Conservation (phyloP, 768 basidiomycete genomes). For the Leccinum fibrillosum region DNA sequence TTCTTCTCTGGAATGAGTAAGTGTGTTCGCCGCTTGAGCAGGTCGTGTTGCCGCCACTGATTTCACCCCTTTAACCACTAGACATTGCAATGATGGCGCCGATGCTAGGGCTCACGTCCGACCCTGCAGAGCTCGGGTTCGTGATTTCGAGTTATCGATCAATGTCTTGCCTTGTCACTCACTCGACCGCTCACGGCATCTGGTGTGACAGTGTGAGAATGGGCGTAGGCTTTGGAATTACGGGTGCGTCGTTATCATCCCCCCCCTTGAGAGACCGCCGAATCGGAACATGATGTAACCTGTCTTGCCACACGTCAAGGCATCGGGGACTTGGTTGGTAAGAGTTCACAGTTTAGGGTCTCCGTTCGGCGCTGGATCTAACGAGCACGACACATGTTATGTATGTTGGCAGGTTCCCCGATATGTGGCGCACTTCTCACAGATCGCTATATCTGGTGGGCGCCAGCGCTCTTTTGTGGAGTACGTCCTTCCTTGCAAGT, state of each 20-base stretch:
- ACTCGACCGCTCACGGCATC: not conserved
- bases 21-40: slow-evolving; percentile 3
- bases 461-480: slow-evolving; percentile 51
- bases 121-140: slow-evolving; percentile 52
- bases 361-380: no score
- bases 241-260: slow-evolving; percentile 27
- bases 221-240: slow-evolving; percentile 46
- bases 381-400: slow-evolving; percentile 8
- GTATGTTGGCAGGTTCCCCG: slow-evolving; percentile 43
- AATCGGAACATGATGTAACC: not conserved
- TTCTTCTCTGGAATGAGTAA: slow-evolving; percentile 46
- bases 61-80: not conserved
- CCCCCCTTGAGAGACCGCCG: not conserved
- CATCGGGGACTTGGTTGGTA: slow-evolving; percentile 22
- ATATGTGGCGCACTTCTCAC: slow-evolving; percentile 56
- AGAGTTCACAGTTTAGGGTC: not conserved
- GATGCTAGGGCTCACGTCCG: slow-evolving; percentile 43
- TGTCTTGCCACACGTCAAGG: slow-evolving; percentile 9
- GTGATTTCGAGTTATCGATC: slow-evolving; percentile 2
- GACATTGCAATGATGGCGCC: slow-evolving; percentile 42
- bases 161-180: not conserved
- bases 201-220: slow-evolving; percentile 30
- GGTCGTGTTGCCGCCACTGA: not conserved
- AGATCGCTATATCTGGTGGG: slow-evolving; percentile 51
- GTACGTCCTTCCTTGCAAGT: slow-evolving; percentile 14